Base-by-base conservation (phyloP, 345 rosid species). In the Durio zibethinus region DNA sequence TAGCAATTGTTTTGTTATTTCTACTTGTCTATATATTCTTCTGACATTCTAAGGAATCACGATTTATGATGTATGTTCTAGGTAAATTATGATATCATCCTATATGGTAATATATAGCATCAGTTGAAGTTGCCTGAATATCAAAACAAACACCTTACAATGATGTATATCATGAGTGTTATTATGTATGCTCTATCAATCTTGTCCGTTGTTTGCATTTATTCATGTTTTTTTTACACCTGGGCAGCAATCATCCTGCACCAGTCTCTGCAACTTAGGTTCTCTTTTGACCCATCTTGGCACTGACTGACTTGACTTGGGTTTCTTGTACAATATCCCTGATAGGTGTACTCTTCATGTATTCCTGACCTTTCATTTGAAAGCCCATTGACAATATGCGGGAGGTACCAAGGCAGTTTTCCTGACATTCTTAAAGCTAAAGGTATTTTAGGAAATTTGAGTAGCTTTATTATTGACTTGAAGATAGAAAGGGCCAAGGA, bases 301-400 rank as follows among this genome's bases (percentile, higher is more conserved):
- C 42, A 50, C 40, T 20, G 59, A 50, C 56, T 47, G 29, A 15
- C 38, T 10, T 14, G 73, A 67, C 54, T 48, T 29, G 18, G 21
- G 59, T 33, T 70, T 71, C 75, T 71, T 50, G 5, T 71, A 20
- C 27, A n/a, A 71, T 71, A n/a, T 31, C 18, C 43, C 27, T 50
- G 8, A 61, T 79, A 91, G 95, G 74, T 84, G 73, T 82, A 78
- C 78, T 88, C 91, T 68, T 83, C 85, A 75, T 40, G 27, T 42
- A 68, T 87, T 74, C 88, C 91, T 10, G 93, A 91, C 80, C 85
- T 89, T 79, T 85, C 92, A 75, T 85, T 80, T 18, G 86, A 81
- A 74, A 78, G 83, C 53, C 87, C 86, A 14, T 78, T 84, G 83
- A 80, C 67, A 18, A 48, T 91, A 38, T 81, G 76, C 53, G 95